Percentiles rank a stretch among this genome's conserved stretches.
Conservation (phyloP, 345 rosid genomes). For the Eucalyptus pauciflora region DNA sequence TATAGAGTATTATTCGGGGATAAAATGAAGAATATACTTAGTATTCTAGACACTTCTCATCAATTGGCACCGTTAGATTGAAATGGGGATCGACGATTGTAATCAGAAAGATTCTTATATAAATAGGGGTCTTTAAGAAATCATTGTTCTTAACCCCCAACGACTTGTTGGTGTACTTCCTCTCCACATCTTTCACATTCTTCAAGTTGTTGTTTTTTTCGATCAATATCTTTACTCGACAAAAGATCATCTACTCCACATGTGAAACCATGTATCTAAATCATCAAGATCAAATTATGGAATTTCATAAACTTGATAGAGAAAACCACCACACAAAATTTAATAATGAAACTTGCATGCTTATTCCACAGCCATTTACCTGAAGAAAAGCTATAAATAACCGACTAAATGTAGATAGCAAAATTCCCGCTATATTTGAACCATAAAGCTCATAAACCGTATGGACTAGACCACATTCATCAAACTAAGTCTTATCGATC, state of each 20-base stretch:
- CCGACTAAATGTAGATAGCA: constrained; percentile 75
- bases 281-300: constrained; percentile 8
- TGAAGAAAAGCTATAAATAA: constrained; percentile 78
- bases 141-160: no score
- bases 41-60: background rate
- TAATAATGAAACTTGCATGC: background rate
- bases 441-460: constrained; percentile 70
- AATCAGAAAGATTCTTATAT: background rate
- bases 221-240: no score
- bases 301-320: no score
- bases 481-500: constrained; percentile 98
- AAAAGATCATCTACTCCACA: no score
- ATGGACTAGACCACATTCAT: constrained; percentile 63
- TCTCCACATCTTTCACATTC: no score
- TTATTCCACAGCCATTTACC: constrained; percentile 15
- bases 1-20: background rate
- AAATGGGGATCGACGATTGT: fast-evolving
- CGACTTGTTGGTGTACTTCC: no score
- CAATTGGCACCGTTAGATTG: background rate
- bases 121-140: background rate
- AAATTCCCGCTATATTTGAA: constrained; percentile 64
- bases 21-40: background rate
- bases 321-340: background rate
- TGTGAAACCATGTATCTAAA: background rate
- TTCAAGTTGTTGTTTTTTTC: no score